Percentiles rank a stretch among this genome's conserved stretches.
Evolutionary conservation across 2,329 filamentous ascomycete species (phyloP).

Genomic region (Fusarium nodosum): DNA sequence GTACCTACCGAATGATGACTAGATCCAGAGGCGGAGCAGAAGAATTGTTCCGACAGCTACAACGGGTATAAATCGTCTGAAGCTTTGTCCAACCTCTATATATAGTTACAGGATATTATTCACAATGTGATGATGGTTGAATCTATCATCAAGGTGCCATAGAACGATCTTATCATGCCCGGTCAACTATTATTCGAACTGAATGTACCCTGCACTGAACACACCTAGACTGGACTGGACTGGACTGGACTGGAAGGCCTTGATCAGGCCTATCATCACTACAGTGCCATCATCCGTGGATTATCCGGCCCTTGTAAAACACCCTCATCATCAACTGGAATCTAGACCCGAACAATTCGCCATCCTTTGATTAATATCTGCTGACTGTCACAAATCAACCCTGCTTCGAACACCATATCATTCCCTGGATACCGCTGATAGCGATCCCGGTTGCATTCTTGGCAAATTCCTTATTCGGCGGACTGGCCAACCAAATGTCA

Average conservation of each 20-base stretch:
- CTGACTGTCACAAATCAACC: conserved; percentile 15
- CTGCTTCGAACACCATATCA: neutral
- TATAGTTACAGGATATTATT: neutral
- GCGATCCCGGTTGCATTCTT: conserved; percentile 6
- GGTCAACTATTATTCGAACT: conserved; percentile 8
- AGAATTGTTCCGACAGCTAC: neutral
- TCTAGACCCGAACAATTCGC: conserved; percentile 31
- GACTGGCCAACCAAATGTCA: conserved; percentile 1
- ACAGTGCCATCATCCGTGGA: conserved; percentile 15
- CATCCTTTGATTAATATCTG: conserved; percentile 16
- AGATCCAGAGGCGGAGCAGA: conserved; percentile 1
- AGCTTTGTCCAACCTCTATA: neutral
- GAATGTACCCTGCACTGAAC: conserved; percentile 9
- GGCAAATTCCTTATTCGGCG: conserved; percentile 13
- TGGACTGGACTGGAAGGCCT: neutral
- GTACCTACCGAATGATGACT: conserved; percentile 6
- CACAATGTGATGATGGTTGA: neutral
- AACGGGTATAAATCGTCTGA: neutral
- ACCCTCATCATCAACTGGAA: conserved; percentile 36
- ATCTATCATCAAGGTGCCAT: no score
- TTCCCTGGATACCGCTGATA: neutral
- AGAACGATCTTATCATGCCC: neutral
- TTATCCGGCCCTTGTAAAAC: conserved; percentile 37
- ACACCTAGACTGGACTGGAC: neutral
- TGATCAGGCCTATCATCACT: neutral